phyloP scores from a whole-genome alignment of 2,329 filamentous ascomycete species.

The Calonectria honghensis region DNA sequence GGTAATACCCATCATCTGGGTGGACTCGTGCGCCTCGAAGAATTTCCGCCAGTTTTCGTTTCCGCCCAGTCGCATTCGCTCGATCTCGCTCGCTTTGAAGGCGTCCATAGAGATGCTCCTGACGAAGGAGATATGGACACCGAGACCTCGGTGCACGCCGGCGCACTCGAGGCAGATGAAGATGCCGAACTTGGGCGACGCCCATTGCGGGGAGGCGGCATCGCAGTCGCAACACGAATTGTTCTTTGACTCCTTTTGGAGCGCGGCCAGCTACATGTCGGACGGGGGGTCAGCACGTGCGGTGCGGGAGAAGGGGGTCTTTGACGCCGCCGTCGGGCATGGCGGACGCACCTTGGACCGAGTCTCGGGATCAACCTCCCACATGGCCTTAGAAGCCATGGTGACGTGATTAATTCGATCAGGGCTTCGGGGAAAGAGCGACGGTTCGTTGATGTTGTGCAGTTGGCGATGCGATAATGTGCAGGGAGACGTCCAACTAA shows the following conservation, averaged over 20 bases:
- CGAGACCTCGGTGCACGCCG: conserved; percentile 93
- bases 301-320: conserved; percentile 34
- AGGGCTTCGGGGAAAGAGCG: conserved; percentile 24
- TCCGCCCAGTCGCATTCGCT: conserved; percentile 93
- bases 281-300: conserved; percentile 42
- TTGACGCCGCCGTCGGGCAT: conserved; percentile 35
- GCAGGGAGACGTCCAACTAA: conserved; percentile 49
- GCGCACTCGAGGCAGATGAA: conserved; percentile 99
- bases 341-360: conserved; percentile 85
- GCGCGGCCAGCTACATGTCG: conserved; percentile 82
- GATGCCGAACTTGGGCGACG: conserved; percentile 96
- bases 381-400: conserved; percentile 87
- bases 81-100: conserved; percentile 94
- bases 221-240: conserved; percentile 95
- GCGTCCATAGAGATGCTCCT: conserved; percentile 99
- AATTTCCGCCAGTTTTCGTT: conserved; percentile 92
- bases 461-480: conserved; percentile 44
- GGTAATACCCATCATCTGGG: conserved; percentile 78
- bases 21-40: conserved; percentile 84
- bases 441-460: conserved; percentile 37
- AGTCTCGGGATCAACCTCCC: conserved; percentile 99
- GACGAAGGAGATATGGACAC: conserved; percentile 99
- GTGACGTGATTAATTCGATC: conserved; percentile 44
- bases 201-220: conserved; percentile 98
- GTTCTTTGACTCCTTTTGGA: conserved; percentile 93